A percentile compares a stretch with the other conserved stretches of the same genome.
These are phyloP conservation scores for Bipolaris gigantea DNA, from an alignment of 2,329 filamentous ascomycete species.

Conservation along the genomic window DNA sequence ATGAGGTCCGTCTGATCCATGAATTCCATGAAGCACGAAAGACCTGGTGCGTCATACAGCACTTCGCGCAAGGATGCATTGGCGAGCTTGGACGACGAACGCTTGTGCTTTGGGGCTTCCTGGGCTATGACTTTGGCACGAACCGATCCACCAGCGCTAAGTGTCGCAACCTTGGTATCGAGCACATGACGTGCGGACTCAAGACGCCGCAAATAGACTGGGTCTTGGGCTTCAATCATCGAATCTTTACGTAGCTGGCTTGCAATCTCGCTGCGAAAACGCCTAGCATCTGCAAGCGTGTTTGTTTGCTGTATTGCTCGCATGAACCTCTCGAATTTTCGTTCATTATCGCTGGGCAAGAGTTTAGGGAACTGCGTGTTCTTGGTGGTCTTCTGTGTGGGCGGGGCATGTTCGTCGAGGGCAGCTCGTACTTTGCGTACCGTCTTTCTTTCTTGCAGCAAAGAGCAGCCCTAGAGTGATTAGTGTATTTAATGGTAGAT, in stretches of 20 bases:
- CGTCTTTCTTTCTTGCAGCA: conserved; percentile 93
- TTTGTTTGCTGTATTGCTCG: conserved; percentile 84
- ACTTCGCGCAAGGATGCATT: conserved; percentile 80
- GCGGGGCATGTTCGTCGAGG: conserved; percentile 88
- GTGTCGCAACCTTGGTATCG: conserved; percentile 82
- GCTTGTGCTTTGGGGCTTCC: conserved; percentile 42
- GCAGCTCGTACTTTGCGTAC: conserved; percentile 89
- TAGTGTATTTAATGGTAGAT: conserved; percentile 11
- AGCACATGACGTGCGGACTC: conserved; percentile 90
- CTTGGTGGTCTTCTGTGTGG: conserved; percentile 67
- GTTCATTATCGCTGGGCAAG: conserved; percentile 79
- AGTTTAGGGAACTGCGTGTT: conserved; percentile 76
- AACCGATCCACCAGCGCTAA: conserved; percentile 67
- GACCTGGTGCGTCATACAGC: conserved; percentile 82
- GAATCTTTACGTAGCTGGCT: conserved; percentile 89
- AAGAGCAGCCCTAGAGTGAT: conserved; percentile 65
- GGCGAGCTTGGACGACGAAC: conserved; percentile 66
- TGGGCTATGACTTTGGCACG: conserved; percentile 46
- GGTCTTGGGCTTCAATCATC: conserved; percentile 76
- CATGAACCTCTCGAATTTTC: conserved; percentile 93
- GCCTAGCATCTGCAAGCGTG: conserved; percentile 87
- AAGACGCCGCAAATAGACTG: conserved; percentile 81
- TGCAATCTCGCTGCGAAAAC: conserved; percentile 88
- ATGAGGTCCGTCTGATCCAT: conserved; percentile 92
- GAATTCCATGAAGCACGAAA: conserved; percentile 99